These are phyloP conservation scores for Coniochaeta ligniaria DNA, from an alignment of 2,329 filamentous ascomycete species.

Conservation along the genomic window DNA sequence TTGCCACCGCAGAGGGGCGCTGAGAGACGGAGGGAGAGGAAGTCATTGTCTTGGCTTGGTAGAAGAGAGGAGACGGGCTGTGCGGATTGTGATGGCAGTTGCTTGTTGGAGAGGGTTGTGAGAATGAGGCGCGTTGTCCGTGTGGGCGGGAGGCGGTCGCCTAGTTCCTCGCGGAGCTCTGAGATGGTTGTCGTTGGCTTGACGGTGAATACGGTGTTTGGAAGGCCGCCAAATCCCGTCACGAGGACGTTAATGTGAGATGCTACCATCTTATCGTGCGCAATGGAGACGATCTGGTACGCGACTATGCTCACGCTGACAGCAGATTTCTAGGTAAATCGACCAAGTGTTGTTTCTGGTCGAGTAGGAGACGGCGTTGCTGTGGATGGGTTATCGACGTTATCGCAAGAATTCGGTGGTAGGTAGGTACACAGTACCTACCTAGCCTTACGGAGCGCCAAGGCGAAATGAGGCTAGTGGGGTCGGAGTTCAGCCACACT, in stretches of 20 bases:
- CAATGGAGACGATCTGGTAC: neutral
- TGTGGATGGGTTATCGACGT: too few species aligned
- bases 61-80: conserved; percentile 57
- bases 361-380: too few species aligned
- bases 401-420: neutral
- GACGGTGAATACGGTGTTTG: conserved; percentile 75
- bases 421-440: too few species aligned
- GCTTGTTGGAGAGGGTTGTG: conserved; percentile 73
- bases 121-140: conserved; percentile 62
- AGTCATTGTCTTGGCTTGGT: conserved; percentile 47
- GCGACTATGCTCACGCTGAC: neutral
- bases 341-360: neutral
- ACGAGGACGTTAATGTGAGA: conserved; percentile 72
- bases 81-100: conserved; percentile 49
- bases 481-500: too few species aligned
- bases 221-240: conserved; percentile 72
- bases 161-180: conserved; percentile 57
- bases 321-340: neutral
- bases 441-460: too few species aligned
- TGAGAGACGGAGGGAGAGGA: conserved; percentile 77
- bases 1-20: conserved; percentile 84
- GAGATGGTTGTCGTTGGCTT: conserved; percentile 56
- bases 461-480: neutral
- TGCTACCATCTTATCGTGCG: conserved; percentile 38
- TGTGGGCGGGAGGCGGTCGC: conserved; percentile 51